Evolutionary conservation across 805 yeast species (phyloP).

Genomic region (Saccharomycopsis babjevae): DNA sequence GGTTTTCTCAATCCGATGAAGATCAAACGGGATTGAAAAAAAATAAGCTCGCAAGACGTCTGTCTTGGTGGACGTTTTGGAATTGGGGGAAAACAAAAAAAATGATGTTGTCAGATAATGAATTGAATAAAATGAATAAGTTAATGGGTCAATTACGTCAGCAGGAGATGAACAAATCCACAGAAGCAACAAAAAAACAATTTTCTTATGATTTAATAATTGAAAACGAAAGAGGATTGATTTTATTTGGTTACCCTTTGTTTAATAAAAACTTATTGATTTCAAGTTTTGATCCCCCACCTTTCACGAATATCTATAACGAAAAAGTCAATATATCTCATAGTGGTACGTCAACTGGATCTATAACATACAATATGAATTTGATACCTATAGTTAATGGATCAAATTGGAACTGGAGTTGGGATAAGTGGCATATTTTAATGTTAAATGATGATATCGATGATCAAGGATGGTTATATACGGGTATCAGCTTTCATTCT

Average conservation of each 20-base stretch:
- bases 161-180: not conserved
- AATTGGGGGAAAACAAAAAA: not conserved
- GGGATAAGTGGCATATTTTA: constrained; percentile 65
- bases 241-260: constrained; percentile 16
- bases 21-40: not conserved
- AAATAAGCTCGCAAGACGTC: not conserved
- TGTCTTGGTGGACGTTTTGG: not conserved
- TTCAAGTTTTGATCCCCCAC: constrained; percentile 10
- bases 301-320: constrained; percentile 8
- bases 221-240: constrained; percentile 16
- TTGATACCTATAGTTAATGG: constrained; percentile 10
- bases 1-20: not conserved
- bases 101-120: not conserved
- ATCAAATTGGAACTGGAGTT: constrained; percentile 49
- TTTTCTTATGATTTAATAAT: constrained; percentile 15
- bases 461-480: constrained; percentile 78
- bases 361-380: constrained; percentile 7
- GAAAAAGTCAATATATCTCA: constrained; percentile 6
- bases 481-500: constrained; percentile 36
- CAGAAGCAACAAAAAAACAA: not conserved
- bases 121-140: not conserved
- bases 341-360: constrained; percentile 6
- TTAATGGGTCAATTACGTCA: not conserved
- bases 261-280: constrained; percentile 13
- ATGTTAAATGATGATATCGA: constrained; percentile 58